Evolutionary conservation across 1,139 yeast species (phyloP).

Genomic region (Suhomyces bolitotheri): DNA sequence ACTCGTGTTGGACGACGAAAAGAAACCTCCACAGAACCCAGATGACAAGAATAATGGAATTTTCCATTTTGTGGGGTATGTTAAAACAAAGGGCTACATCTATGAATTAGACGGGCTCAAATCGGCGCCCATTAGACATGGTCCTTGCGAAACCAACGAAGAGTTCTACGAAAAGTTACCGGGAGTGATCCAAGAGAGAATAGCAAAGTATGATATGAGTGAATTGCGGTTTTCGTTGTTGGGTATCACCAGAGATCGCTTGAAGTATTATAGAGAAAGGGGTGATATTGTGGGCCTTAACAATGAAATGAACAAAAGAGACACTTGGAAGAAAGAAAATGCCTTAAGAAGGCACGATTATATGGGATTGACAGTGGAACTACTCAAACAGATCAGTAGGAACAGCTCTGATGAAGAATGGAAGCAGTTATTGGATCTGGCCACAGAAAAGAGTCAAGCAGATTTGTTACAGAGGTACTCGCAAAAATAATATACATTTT

Average conservation of each 20-base stretch:
- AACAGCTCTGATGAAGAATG: constrained; percentile 47
- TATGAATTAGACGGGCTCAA: constrained; percentile 70
- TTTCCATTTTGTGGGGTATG: constrained; percentile 64
- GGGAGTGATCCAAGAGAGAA: constrained; percentile 45
- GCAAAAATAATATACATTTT: no score
- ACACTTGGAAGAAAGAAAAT: constrained; percentile 42
- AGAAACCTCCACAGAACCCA: constrained; percentile 25
- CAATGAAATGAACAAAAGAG: constrained; percentile 37
- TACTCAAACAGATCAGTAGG: constrained; percentile 43
- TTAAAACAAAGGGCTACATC: constrained; percentile 47
- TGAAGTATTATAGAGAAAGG: constrained; percentile 33
- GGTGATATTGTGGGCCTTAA: constrained; percentile 38
- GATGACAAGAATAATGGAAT: constrained; percentile 54
- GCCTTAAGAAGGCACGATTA: constrained; percentile 57
- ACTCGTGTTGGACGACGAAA: constrained; percentile 49
- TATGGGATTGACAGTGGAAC: constrained; percentile 51
- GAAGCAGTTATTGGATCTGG: constrained; percentile 37
- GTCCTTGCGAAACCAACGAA: constrained; percentile 35
- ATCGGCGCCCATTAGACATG: constrained; percentile 58
- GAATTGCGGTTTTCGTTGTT: constrained; percentile 63
- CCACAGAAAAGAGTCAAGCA: constrained; percentile 25
- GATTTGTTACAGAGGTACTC: constrained; percentile 12
- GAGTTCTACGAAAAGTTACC: constrained; percentile 49
- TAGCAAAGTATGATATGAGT: constrained; percentile 43
- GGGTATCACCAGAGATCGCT: constrained; percentile 55